Evolutionary conservation across 1,284 basidiomycete species (phyloP).

Genomic region (Moesziomyces sp.): DNA sequence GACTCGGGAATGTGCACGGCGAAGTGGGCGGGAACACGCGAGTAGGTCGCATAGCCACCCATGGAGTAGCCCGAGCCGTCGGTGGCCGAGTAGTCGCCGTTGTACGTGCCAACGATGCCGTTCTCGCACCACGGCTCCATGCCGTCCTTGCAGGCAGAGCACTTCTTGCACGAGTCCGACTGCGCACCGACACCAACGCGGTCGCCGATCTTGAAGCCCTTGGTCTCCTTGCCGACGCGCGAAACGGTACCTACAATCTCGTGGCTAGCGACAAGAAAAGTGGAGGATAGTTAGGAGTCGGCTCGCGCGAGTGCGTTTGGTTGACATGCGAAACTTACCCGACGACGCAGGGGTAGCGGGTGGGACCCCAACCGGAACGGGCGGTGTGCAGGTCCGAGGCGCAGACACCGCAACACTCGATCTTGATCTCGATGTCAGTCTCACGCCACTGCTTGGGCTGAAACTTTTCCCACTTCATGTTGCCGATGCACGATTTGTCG

Average conservation of each 20-base stretch:
- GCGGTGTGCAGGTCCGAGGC: conserved; percentile 55
- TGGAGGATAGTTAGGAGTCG: neutral
- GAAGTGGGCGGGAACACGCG: conserved; percentile 58
- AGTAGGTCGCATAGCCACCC: conserved; percentile 60
- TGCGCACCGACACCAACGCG: conserved; percentile 76
- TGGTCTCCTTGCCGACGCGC: conserved; percentile 69
- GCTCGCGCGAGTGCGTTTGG: too few relatives aligned
- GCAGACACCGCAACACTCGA: conserved; percentile 55
- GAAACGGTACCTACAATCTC: conserved; percentile 74
- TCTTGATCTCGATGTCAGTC: conserved; percentile 54
- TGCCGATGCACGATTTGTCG: conserved; percentile 51
- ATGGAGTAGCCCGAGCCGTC: conserved; percentile 65
- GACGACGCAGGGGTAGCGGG: conserved; percentile 49
- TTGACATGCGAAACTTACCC: conserved; percentile 11
- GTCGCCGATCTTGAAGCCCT: conserved; percentile 74
- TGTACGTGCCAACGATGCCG: conserved; percentile 62
- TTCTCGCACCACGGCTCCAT: conserved; percentile 51
- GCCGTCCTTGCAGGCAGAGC: conserved; percentile 71
- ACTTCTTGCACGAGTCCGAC: conserved; percentile 72
- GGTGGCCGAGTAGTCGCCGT: conserved; percentile 70
- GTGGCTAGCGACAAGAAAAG: conserved; percentile 67
- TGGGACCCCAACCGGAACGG: conserved; percentile 56
- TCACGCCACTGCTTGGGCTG: conserved; percentile 51
- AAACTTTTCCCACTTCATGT: conserved; percentile 55
- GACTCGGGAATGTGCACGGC: conserved; percentile 63